phyloP scores from a whole-genome alignment of 2,329 filamentous ascomycete genomes.

The Colletotrichum sansevieriae region DNA sequence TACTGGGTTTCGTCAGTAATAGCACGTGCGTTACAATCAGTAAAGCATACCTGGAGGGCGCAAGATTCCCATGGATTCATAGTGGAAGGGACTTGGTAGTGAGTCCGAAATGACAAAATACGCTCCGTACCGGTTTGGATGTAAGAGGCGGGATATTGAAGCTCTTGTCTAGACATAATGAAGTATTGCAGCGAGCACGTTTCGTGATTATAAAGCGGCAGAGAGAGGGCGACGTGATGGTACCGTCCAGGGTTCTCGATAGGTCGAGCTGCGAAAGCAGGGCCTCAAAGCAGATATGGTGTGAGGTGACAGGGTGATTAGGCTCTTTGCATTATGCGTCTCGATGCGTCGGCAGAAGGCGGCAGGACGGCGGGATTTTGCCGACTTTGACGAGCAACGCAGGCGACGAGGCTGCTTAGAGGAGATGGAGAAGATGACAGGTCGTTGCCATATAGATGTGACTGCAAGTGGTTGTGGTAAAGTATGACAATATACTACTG shows the following conservation, averaged over 20 bases:
- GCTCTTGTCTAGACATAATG: constrained; percentile 27
- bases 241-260: constrained; percentile 7
- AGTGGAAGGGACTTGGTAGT: constrained; percentile 30
- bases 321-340: constrained; percentile 35
- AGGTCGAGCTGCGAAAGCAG: background rate
- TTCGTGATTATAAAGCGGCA: constrained; percentile 29
- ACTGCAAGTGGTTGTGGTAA: no score
- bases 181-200: constrained; percentile 5
- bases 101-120: constrained; percentile 35
- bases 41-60: constrained; percentile 51
- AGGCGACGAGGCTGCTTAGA: background rate
- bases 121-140: constrained; percentile 23
- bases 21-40: background rate
- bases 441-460: constrained; percentile 13
- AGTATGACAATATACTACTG: background rate
- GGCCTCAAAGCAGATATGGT: background rate
- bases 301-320: constrained; percentile 19
- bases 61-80: constrained; percentile 54
- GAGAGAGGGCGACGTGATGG: background rate
- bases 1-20: constrained; percentile 42
- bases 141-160: constrained; percentile 12
- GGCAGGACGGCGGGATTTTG: background rate
- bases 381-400: background rate
- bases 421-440: constrained; percentile 19
- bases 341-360: constrained; percentile 18